These are phyloP conservation scores for Ophiostoma quercus DNA, from an alignment of 2,329 filamentous ascomycete genomes.

Conservation along the genomic window DNA sequence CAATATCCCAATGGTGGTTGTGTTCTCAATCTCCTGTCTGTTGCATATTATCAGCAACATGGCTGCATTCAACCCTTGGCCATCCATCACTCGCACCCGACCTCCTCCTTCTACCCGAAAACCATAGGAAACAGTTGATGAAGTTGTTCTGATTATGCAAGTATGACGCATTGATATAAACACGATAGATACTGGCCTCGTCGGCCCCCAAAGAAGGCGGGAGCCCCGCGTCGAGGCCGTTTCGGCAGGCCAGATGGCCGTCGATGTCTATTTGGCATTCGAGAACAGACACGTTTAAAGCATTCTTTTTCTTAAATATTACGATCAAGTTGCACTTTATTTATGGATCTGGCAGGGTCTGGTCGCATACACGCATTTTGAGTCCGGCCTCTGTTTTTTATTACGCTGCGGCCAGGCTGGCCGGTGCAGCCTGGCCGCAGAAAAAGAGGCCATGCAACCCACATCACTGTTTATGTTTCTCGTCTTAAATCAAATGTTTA, in stretches of 20 bases:
- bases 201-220: constrained; percentile 3
- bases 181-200: background rate
- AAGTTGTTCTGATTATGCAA: background rate
- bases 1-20: background rate
- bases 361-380: background rate
- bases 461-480: constrained; percentile 7
- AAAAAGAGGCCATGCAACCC: constrained; percentile 22
- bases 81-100: background rate
- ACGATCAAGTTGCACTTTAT: background rate
- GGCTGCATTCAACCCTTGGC: background rate
- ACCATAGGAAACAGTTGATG: background rate
- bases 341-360: background rate
- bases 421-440: constrained; percentile 22
- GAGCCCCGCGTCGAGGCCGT: background rate
- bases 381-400: constrained; percentile 1
- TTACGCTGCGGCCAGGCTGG: constrained; percentile 16
- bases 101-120: background rate
- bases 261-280: background rate
- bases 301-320: background rate
- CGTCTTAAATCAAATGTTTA: background rate
- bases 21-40: background rate
- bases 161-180: background rate
- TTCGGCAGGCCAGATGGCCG: background rate
- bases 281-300: too few relatives aligned
- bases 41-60: too few relatives aligned